Percentiles rank a stretch among this genome's conserved stretches.
phyloP scores from a whole-genome alignment of 805 yeast genomes.

The Metschnikowia henanensis region DNA sequence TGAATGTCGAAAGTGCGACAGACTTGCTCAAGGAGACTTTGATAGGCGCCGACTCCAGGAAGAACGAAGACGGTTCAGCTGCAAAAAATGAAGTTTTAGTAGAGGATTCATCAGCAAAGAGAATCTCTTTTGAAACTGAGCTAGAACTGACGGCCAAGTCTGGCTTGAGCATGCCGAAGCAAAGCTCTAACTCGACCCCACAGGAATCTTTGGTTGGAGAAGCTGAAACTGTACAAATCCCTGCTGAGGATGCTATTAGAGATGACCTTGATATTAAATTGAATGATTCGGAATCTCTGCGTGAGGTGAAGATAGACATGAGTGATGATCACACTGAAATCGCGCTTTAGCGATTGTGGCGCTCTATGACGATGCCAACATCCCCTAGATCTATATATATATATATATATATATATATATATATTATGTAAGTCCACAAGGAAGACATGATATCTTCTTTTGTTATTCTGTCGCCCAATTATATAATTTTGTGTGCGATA shows the following conservation, averaged over 20 bases:
- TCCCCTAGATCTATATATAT: too few relatives aligned
- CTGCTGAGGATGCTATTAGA: too few relatives aligned
- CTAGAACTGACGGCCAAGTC: neutral
- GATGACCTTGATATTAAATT: neutral
- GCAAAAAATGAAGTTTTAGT: neutral
- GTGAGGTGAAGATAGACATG: constrained; percentile 1
- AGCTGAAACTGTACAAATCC: too few relatives aligned
- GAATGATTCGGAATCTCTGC: neutral
- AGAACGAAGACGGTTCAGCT: neutral
- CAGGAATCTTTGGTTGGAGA: too few relatives aligned
- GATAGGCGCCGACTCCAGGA: constrained; percentile 28
- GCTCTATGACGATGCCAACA: neutral
- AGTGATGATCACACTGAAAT: constrained; percentile 8
- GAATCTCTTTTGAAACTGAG: neutral
- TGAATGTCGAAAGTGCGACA: constrained; percentile 30
- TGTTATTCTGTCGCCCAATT: too few relatives aligned
- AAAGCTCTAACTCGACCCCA: too few relatives aligned
- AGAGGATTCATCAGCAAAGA: neutral
- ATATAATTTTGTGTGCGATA: too few relatives aligned
- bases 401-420: too few relatives aligned
- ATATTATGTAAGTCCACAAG: too few relatives aligned
- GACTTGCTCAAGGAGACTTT: constrained; percentile 44
- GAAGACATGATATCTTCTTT: too few relatives aligned
- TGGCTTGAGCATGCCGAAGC: too few relatives aligned
- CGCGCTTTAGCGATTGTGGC: neutral